These are phyloP conservation scores for Fagopyrum tataricum DNA, from an alignment of 148 eudicot genomes.

Conservation along the genomic window DNA sequence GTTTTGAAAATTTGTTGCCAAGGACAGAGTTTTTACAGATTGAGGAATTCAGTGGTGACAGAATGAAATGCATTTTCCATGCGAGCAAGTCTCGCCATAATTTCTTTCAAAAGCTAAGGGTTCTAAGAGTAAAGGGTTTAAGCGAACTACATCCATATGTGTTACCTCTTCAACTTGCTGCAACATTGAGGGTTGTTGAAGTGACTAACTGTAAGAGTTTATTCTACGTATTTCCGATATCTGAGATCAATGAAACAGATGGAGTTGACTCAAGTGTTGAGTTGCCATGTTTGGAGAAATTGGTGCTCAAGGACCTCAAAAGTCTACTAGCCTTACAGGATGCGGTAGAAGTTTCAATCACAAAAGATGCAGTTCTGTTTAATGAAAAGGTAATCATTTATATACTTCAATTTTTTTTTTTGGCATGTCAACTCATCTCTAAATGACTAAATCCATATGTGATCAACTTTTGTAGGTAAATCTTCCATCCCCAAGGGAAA, in stretches of 20 bases:
- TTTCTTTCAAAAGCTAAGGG: neutral
- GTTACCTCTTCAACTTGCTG: neutral
- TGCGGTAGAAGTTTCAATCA: neutral
- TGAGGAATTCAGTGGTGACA: neutral
- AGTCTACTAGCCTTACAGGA: neutral
- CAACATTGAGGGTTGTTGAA: neutral
- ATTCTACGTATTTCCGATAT: neutral
- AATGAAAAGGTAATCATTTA: constrained; percentile 2
- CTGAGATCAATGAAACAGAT: neutral
- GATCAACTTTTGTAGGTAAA: neutral
- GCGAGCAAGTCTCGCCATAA: neutral
- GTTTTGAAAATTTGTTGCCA: neutral
- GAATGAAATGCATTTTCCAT: neutral
- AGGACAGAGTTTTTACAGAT: neutral
- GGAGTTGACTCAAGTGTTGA: neutral
- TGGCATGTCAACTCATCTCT: neutral
- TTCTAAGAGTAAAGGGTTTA: neutral
- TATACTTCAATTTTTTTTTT: neutral
- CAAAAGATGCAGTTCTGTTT: neutral
- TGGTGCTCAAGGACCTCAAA: neutral
- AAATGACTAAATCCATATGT: neutral
- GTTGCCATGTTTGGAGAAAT: neutral
- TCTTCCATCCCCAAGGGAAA: neutral
- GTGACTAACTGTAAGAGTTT: neutral
- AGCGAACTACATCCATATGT: neutral